Conservation (phyloP, 2,329 filamentous ascomycete species). For the Fusarium tjaetaba region DNA sequence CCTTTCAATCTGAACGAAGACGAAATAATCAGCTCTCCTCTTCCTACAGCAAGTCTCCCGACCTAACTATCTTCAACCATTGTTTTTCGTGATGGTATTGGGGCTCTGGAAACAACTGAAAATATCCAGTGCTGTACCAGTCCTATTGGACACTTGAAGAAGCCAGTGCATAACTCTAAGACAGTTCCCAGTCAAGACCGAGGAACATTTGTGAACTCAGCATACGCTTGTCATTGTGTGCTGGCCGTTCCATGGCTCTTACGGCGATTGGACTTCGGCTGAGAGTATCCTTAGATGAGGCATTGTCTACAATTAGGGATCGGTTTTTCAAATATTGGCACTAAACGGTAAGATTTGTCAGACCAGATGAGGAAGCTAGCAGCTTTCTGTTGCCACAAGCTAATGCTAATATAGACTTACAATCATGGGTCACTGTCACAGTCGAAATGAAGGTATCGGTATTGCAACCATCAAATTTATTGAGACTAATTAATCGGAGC, state of each 20-base stretch:
- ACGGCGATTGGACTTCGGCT: neutral
- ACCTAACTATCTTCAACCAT: too few species aligned
- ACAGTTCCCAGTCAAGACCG: neutral
- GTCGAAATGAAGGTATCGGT: neutral
- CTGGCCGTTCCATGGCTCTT: accelerated
- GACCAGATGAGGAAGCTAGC: neutral
- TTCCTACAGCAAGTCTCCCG: neutral
- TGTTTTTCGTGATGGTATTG: accelerated
- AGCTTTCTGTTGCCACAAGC: neutral
- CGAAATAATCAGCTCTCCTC: accelerated
- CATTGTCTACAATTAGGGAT: neutral
- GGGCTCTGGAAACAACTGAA: accelerated
- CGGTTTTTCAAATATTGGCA: accelerated
- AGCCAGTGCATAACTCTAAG: neutral
- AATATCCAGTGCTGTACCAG: neutral
- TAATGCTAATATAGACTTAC: too few species aligned
- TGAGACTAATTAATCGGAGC: neutral
- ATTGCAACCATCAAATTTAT: neutral
- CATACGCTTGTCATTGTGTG: neutral
- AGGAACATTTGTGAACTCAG: neutral
- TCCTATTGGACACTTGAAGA: neutral
- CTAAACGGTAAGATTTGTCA: neutral
- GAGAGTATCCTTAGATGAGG: neutral
- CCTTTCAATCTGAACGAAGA: neutral
- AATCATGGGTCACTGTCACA: neutral